Evolutionary conservation across 1,139 yeast genomes (phyloP), one percentile per base, ranked within the genome.

Genomic region (Kazachstania sp.): DNA sequence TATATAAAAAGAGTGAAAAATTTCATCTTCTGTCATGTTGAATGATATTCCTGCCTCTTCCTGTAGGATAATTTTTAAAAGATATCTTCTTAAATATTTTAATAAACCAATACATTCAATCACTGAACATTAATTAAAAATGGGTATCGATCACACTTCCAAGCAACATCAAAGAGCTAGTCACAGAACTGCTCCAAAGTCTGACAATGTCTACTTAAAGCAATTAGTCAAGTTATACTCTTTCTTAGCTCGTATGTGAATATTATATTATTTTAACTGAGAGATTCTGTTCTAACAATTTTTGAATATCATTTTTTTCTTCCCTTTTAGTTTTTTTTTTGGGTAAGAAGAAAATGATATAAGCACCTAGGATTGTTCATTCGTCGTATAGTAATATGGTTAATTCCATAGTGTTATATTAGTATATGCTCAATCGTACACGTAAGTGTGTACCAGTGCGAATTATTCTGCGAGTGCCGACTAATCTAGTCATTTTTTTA

Each of bases 141-240:
- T 92, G 98, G 99, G 97, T 83, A 88, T 86, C 80, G 98, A 92
- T 79, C 95, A 86, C 81, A 80, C 86, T 76, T 74, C 82, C 73
- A 90, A 88, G 77, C 97, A 87, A 78, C 98, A 92, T 83, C 80
- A 79, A 72, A 86, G 90, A 78, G 78, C 83, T 66, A 84, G 95
- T 75, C 95, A 87, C 86, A 90, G 99, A 80, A 78, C 84, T 71
- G 97, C 97, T 75, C 99, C 98, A 78, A 88, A 88, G 81, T 90
- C 97, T 64, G 96, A 92, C 79, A 94, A 92, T 73, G 96, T 90
- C 77, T 92, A 94, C 95, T 81, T 92, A 78, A 85, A 84, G 77
- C 77, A 92, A 72, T 84, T 92, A 77, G 98, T 92, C 74, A 90
- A 90, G 83, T 81, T 92, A 69, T 92, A 90, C 86, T 77, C 97